Evolutionary conservation across 2,329 filamentous ascomycete genomes (phyloP).

Genomic region (Lecanicillium sp.): DNA sequence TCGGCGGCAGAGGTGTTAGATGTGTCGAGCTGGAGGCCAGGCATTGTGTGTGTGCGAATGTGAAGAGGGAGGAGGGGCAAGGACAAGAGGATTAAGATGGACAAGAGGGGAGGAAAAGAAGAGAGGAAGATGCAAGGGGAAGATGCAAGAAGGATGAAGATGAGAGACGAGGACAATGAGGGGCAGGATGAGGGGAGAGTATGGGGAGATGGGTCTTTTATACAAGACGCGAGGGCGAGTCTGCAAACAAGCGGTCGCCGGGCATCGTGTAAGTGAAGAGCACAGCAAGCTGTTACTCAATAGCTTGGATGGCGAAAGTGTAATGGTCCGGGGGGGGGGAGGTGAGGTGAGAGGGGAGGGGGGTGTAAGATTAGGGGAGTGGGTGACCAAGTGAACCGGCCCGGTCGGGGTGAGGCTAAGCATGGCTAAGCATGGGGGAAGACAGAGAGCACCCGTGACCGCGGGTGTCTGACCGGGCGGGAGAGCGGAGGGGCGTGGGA

Average conservation of each 20-base stretch:
- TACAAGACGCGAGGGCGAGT: constrained; percentile 6
- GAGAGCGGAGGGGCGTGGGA: not conserved
- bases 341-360: not conserved
- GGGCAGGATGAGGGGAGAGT: not conserved
- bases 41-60: constrained; percentile 9
- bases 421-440: too few relatives aligned
- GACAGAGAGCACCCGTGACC: not conserved
- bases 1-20: constrained; percentile 4
- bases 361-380: constrained; percentile 7
- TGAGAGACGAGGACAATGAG: not conserved
- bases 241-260: constrained; percentile 19
- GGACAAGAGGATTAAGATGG: not conserved
- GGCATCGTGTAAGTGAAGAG: constrained; percentile 23
- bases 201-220: constrained; percentile 9
- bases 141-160: not conserved
- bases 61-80: not conserved
- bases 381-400: too few relatives aligned
- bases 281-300: constrained; percentile 14
- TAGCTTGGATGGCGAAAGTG: constrained; percentile 14
- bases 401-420: too few relatives aligned
- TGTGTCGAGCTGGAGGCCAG: constrained; percentile 12
- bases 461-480: constrained; percentile 10
- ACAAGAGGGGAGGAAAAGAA: not conserved
- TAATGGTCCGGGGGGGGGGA: too few relatives aligned
- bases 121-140: not conserved